Evolutionary conservation across 2,329 filamentous ascomycete genomes (phyloP).

Genomic region (Cytospora piceae): DNA sequence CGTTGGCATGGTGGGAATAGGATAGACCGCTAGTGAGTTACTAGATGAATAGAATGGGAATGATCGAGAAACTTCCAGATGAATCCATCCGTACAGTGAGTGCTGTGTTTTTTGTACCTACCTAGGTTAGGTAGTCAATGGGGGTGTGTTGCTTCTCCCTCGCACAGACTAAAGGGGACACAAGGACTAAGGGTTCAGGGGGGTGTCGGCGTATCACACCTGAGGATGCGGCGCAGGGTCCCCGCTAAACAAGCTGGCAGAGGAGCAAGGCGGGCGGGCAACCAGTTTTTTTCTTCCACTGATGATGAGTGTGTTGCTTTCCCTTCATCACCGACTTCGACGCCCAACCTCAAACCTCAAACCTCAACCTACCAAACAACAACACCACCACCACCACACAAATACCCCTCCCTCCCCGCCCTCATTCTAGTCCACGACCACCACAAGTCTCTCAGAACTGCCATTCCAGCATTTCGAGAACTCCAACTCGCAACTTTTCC

Average conservation of each 20-base stretch:
- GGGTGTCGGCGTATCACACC: not conserved
- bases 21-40: not conserved
- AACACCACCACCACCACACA: conserved; percentile 1
- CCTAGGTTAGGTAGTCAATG: not conserved
- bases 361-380: not conserved
- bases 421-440: conserved; percentile 8
- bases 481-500: not conserved
- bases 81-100: not conserved
- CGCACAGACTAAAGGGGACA: not conserved
- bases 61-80: conserved; percentile 1
- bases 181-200: not conserved
- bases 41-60: not conserved
- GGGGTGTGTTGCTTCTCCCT: not conserved
- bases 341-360: conserved; percentile 11
- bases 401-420: conserved; percentile 5
- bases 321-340: not conserved
- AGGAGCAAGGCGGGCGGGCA: conserved; percentile 16
- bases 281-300: conserved; percentile 22
- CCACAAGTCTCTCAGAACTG: not conserved
- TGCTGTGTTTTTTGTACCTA: too few species aligned
- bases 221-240: not conserved
- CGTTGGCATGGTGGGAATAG: too few species aligned
- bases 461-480: conserved; percentile 16
- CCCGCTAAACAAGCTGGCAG: conserved; percentile 3
- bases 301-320: not conserved